Base-by-base conservation (phyloP, 2,329 filamentous ascomycete species). In the Cladobotryum protrusum region DNA sequence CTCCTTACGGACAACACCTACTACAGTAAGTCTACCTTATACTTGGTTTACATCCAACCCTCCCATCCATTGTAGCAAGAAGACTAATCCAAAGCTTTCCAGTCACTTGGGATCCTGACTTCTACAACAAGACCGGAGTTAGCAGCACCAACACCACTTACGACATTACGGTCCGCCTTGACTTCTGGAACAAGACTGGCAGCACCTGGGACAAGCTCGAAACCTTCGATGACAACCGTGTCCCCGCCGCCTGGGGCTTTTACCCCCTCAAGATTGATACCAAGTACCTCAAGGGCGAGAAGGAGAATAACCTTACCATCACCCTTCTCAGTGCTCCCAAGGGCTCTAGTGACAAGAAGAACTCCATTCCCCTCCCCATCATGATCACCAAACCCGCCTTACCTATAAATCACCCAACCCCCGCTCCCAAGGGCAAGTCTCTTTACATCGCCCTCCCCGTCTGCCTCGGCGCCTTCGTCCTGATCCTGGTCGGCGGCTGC, bases 71-170 rank as follows among this genome's bases (percentile, higher is more conserved):
- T 32, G 17, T 14, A 18, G 13, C 40, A 42, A 42, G 4, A 15
- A 32, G 3, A 9, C 52, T 55, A 39, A 55, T 52, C 6, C 24
- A 4, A 7, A 24, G 20, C 29, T 17, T 24, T 3, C 7, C 43
- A 81, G 78, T 82, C 48, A 79, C 76, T 24, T 82, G 78, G 78
- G 77, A 82, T 56, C 67, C 77, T 19, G 64, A 70, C 45, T 76
- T 68, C 63, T 80, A 78, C 67, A 67, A 68, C 57, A 60, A 65
- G 43, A 64, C 67, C 49, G 69, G 72, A 57, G 66, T 66, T 19
- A 69, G 66, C 42, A 54, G 52, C 53, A 56, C 52, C 54, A 68
- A 67, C 56, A 47, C 57, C 24, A 64, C 64, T 32, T 53, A 60
- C 48, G 61, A 63, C 20, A 57, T 70, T 47, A 56, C 60, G 33